Percentiles rank a stretch among this genome's conserved stretches.
phyloP scores from a whole-genome alignment of 352 stramenopile species.

The Phytophthora palmivora region DNA sequence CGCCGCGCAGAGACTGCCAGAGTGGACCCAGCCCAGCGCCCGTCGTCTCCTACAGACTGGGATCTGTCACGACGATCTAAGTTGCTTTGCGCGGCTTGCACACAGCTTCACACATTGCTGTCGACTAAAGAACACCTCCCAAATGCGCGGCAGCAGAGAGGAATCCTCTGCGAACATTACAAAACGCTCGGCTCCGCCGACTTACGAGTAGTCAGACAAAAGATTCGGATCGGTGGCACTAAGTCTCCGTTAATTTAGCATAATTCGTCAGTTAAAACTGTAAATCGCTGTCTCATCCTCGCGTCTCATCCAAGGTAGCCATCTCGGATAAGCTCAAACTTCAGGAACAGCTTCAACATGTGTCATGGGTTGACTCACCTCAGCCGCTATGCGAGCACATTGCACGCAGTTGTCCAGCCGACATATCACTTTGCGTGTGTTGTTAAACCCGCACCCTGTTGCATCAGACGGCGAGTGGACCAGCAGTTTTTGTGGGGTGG shows the following conservation, averaged over 20 bases:
- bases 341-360: constrained; percentile 37
- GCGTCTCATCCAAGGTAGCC: constrained; percentile 26
- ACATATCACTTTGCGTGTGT: constrained; percentile 3
- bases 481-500: neutral
- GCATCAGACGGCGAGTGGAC: constrained; percentile 3
- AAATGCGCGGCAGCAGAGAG: neutral
- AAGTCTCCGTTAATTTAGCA: constrained; percentile 2
- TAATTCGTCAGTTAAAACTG: neutral
- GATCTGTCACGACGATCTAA: constrained; percentile 26
- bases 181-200: constrained; percentile 2
- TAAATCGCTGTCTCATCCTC: constrained; percentile 23
- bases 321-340: constrained; percentile 29
- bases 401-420: constrained; percentile 6
- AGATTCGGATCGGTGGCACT: constrained; percentile 8
- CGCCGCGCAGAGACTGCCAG: constrained; percentile 14
- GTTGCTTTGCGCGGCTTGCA: neutral
- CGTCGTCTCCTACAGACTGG: constrained; percentile 23
- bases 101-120: neutral
- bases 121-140: neutral
- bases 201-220: constrained; percentile 13
- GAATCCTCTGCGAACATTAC: constrained; percentile 1
- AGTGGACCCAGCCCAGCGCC: constrained; percentile 14
- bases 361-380: constrained; percentile 19
- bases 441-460: constrained; percentile 11
- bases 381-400: neutral